Evolutionary conservation across 2,329 filamentous ascomycete species (phyloP).

Genomic region (Thyridium curvatum): DNA sequence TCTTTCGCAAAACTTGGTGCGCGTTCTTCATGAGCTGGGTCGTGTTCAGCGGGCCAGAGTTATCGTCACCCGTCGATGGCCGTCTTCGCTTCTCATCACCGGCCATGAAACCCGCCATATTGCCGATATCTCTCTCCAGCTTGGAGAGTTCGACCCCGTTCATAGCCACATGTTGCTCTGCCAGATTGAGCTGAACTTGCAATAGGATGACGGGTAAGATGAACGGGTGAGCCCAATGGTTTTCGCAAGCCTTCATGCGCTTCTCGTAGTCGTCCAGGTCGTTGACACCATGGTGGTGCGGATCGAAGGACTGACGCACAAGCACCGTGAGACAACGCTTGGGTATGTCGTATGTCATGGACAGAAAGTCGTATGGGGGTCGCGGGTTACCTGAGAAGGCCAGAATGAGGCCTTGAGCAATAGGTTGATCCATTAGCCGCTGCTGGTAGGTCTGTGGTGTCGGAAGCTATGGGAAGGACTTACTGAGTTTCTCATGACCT

Average conservation of each 20-base stretch:
- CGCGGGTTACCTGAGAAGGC: conserved; percentile 37
- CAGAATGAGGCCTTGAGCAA: conserved; percentile 28
- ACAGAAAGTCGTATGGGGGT: conserved; percentile 39
- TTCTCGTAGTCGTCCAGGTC: conserved; percentile 39
- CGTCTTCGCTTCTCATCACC: conserved; percentile 7
- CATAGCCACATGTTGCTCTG: conserved; percentile 35
- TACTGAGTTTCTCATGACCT: conserved; percentile 26
- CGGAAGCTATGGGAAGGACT: not conserved
- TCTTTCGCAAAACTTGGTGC: conserved; percentile 36
- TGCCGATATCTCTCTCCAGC: conserved; percentile 35
- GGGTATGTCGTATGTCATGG: conserved; percentile 35
- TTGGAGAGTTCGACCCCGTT: conserved; percentile 34
- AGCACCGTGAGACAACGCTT: conserved; percentile 31
- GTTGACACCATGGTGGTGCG: conserved; percentile 30
- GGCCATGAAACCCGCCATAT: conserved; percentile 31
- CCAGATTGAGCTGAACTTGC: conserved; percentile 37
- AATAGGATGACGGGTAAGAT: conserved; percentile 38
- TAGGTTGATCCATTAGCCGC: no score
- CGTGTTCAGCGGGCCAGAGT: conserved; percentile 20
- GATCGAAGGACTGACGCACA: conserved; percentile 36
- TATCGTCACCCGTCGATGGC: no score
- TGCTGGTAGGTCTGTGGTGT: no score
- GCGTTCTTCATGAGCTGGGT: conserved; percentile 41
- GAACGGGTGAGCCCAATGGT: conserved; percentile 38
- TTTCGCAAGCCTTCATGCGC: conserved; percentile 34